Conservation (phyloP, 2,329 filamentous ascomycete genomes). For the Colletotrichum sp. region DNA sequence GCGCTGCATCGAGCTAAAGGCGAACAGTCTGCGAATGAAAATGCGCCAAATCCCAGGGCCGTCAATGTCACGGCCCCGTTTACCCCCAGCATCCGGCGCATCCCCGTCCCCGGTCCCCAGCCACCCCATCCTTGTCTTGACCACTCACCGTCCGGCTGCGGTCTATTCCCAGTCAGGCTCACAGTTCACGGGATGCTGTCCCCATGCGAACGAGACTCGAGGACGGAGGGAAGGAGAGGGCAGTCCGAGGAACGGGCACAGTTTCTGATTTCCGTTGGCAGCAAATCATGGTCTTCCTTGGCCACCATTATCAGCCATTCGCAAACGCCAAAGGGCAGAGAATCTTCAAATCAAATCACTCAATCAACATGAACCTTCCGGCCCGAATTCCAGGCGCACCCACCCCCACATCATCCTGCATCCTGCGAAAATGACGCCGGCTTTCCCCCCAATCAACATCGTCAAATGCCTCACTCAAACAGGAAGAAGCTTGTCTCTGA, state of each 20-base stretch:
- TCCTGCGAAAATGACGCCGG: background rate
- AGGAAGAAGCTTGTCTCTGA: conserved; percentile 1
- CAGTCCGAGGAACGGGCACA: background rate
- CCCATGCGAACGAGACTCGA: conserved; percentile 2
- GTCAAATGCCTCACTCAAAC: conserved; percentile 7
- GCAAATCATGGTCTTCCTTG: background rate
- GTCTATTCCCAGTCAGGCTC: conserved; percentile 1
- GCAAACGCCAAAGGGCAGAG: background rate
- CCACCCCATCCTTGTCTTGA: conserved; percentile 3
- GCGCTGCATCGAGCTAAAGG: conserved; percentile 3
- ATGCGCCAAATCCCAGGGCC: background rate
- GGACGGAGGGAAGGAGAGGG: background rate
- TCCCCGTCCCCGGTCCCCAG: conserved; percentile 1
- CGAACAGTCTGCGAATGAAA: conserved; percentile 5
- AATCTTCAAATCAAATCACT: background rate
- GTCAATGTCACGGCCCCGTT: background rate
- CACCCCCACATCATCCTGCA: conserved; percentile 9
- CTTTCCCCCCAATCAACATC: conserved; percentile 11
- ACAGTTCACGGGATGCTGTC: background rate
- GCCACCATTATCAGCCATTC: background rate
- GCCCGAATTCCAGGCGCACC: conserved; percentile 7
- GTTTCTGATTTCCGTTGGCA: background rate
- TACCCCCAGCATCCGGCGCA: conserved; percentile 4
- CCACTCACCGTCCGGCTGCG: conserved; percentile 14
- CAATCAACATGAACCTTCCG: conserved; percentile 5